phyloP scores from a whole-genome alignment of 208 protist genomes.

The Trichomonas vaginalis region DNA sequence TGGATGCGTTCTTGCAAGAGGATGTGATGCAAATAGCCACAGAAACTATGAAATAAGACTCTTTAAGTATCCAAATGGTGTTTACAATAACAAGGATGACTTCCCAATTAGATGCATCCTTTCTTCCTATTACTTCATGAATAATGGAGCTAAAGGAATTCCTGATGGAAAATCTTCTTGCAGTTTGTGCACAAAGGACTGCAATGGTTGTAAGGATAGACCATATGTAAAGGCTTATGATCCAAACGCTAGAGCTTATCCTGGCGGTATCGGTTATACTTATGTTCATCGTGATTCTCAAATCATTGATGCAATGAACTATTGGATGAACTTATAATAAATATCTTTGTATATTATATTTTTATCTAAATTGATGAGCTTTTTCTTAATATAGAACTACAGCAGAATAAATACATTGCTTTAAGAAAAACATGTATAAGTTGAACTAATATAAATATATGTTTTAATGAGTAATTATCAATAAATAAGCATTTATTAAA shows the following conservation, averaged over 20 bases:
- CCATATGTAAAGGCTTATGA: not conserved
- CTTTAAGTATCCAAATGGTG: constrained; percentile 34
- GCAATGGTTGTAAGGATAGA: not conserved
- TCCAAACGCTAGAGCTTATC: not conserved
- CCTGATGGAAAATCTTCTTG: not conserved
- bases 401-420: too few relatives aligned
- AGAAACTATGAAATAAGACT: constrained; percentile 44
- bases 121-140: not conserved
- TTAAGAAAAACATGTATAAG: too few relatives aligned
- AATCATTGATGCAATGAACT: constrained; percentile 44
- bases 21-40: constrained; percentile 22
- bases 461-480: too few relatives aligned
- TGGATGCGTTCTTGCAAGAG: constrained; percentile 40
- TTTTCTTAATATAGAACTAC: too few relatives aligned
- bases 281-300: constrained; percentile 40
- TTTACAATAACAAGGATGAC: not conserved
- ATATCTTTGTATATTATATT: too few relatives aligned
- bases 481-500: too few relatives aligned
- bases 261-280: constrained; percentile 32
- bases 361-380: too few relatives aligned
- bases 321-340: constrained; percentile 46
- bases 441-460: too few relatives aligned
- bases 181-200: not conserved
- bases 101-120: not conserved
- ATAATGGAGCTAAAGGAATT: not conserved